Percentiles rank a stretch among this genome's conserved stretches.
These are phyloP conservation scores for Cercospora sesami DNA, from an alignment of 2,329 filamentous ascomycete species.

Conservation along the genomic window DNA sequence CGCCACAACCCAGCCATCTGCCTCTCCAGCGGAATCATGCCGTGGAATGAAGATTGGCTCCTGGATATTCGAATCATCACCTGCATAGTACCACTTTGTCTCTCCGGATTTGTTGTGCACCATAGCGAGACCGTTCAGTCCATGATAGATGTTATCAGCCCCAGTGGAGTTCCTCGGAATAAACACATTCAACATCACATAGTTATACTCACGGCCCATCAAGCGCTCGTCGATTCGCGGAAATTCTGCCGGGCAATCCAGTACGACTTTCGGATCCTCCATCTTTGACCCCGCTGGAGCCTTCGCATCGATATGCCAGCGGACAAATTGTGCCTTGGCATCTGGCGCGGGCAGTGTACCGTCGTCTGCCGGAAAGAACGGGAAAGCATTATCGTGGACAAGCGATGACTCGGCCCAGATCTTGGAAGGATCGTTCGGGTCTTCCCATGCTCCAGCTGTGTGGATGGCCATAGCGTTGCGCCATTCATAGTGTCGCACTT, in stretches of 20 bases:
- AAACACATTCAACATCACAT: slow-evolving; percentile 46
- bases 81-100: slow-evolving; percentile 41
- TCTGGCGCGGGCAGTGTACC: slow-evolving; percentile 36
- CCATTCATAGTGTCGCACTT: slow-evolving; percentile 25
- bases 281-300: slow-evolving; percentile 32
- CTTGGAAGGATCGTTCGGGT: slow-evolving; percentile 30
- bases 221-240: slow-evolving; percentile 50
- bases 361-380: slow-evolving; percentile 45
- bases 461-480: slow-evolving; percentile 44
- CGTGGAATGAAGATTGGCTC: slow-evolving; percentile 57
- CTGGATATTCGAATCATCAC: slow-evolving; percentile 50
- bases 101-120: slow-evolving; percentile 29
- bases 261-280: slow-evolving; percentile 35
- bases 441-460: slow-evolving; percentile 47
- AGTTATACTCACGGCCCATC: slow-evolving; percentile 43
- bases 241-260: slow-evolving; percentile 48
- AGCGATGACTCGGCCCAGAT: slow-evolving; percentile 44
- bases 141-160: slow-evolving; percentile 35
- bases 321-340: slow-evolving; percentile 46
- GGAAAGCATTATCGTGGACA: slow-evolving; percentile 48
- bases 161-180: slow-evolving; percentile 38
- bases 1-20: slow-evolving; percentile 54
- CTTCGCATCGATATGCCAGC: slow-evolving; percentile 45
- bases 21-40: slow-evolving; percentile 45
- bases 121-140: slow-evolving; percentile 26